These are phyloP conservation scores for Stramenopiles sp. DNA, from an alignment of 352 stramenopile genomes.

Conservation along the genomic window DNA sequence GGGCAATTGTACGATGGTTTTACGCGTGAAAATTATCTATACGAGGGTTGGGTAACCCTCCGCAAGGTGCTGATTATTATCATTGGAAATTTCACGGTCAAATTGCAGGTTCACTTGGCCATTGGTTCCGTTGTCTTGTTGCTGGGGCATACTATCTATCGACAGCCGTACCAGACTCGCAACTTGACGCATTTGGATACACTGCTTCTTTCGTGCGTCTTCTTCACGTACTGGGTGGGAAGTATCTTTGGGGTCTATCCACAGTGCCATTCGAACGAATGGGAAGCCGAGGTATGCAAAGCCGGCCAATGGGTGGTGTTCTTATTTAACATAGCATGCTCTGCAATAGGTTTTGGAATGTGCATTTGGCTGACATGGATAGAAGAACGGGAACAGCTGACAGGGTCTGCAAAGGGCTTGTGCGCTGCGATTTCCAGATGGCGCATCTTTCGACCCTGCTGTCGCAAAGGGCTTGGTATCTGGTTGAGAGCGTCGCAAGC, in stretches of 20 bases:
- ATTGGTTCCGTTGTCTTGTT: neutral
- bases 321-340: neutral
- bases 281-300: neutral
- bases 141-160: neutral
- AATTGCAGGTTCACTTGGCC: neutral
- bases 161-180: neutral
- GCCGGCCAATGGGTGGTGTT: neutral
- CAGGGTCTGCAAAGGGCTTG: neutral
- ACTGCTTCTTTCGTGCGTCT: neutral
- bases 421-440: neutral
- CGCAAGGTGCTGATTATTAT: neutral
- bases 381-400: neutral
- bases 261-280: neutral
- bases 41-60: neutral
- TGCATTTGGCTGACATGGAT: neutral
- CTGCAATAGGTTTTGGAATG: neutral
- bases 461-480: no score
- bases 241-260: slow-evolving; percentile 9
- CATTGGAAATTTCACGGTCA: neutral
- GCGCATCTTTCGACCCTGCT: no score
- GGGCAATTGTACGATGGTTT: neutral
- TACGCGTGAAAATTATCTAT: neutral
- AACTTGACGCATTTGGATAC: neutral
- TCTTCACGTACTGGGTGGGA: neutral
- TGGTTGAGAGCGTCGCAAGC: no score